Conservation (phyloP, 2,329 filamentous ascomycete species). For the Fusarium drepaniforme region DNA sequence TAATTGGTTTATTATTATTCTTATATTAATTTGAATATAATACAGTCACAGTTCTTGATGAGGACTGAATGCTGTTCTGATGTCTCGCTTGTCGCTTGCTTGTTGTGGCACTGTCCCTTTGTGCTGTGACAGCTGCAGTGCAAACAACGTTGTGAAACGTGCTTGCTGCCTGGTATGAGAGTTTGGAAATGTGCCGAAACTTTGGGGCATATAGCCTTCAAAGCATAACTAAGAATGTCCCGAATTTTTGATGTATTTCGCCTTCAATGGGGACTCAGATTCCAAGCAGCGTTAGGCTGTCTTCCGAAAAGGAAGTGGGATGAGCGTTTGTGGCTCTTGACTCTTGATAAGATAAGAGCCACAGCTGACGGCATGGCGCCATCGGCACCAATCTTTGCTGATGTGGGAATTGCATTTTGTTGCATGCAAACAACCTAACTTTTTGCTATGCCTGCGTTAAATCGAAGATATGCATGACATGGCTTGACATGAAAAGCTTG, state of each 20-base stretch:
- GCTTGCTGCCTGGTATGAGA: too few relatives aligned
- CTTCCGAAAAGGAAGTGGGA: neutral
- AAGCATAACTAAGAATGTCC: neutral
- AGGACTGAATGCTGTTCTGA: too few relatives aligned
- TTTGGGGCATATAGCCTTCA: neutral
- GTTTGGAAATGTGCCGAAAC: neutral
- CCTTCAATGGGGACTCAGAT: neutral
- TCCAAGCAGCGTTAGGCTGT: neutral
- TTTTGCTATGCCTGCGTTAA: neutral
- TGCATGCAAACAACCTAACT: neutral
- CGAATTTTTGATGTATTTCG: neutral
- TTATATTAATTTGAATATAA: too few relatives aligned
- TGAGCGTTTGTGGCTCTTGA: neutral
- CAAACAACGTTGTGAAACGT: neutral
- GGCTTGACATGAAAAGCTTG: neutral
- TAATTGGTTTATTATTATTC: too few relatives aligned
- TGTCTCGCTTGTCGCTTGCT: too few relatives aligned
- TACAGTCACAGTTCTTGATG: too few relatives aligned
- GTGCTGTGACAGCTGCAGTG: neutral
- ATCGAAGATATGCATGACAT: neutral
- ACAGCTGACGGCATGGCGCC: neutral
- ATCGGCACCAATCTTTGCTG: neutral
- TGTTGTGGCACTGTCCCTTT: neutral
- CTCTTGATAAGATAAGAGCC: neutral
- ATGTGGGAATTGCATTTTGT: neutral